Base-by-base conservation (phyloP, 163 green algal species). In the Chlorella variabilis region DNA sequence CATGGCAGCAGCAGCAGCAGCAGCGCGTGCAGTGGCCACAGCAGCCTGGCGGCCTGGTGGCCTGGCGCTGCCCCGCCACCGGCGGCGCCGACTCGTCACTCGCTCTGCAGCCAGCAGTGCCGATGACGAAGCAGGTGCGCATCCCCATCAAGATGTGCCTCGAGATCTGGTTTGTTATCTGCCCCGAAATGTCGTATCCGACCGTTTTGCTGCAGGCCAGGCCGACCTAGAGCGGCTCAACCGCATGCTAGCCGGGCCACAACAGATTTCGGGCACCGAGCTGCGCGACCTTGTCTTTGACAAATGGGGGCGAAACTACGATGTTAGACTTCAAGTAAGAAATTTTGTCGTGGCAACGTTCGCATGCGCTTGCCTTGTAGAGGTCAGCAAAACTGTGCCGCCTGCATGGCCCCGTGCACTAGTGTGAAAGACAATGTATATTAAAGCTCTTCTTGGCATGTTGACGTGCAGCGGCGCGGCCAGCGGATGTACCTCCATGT, bases 241-340 rank as follows among this genome's bases (percentile, higher is more conserved):
- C 73, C 27, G 34, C 23, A 25, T 82, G 41, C 63, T 82, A 21
- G 13, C 13, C 34, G 45, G 41, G 9, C 31, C n/a, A 15, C 8
- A 59, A 9, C 49, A 23, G 9, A 86, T 87, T 33, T 83, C 74
- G 9, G 83, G 83, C 5, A 51, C 36, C 17, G 87, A 93, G 45
- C 75, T 94, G 34, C 80, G 82, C 17, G 9, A 86, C 45, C 80
- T 94, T 5, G 79, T 94, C 62, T 20, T 86, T 51, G 74, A 94
- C 20, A 93, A 93, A 42, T 96, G 83, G 80, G 92, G 92, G 7
- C 69, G 84, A 20, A 84, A 71, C 20, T 96, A 96, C 63, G 92
- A 96, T 59, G 82, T 91, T 9, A 66, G 91, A n/a, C 78, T 96
- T n/a, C n/a, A n/a, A n/a, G n/a, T n/a, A n/a, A n/a, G n/a, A n/a